Evolutionary conservation across 2,329 filamentous ascomycete species (phyloP).

Genomic region (Botrytis aclada): DNA sequence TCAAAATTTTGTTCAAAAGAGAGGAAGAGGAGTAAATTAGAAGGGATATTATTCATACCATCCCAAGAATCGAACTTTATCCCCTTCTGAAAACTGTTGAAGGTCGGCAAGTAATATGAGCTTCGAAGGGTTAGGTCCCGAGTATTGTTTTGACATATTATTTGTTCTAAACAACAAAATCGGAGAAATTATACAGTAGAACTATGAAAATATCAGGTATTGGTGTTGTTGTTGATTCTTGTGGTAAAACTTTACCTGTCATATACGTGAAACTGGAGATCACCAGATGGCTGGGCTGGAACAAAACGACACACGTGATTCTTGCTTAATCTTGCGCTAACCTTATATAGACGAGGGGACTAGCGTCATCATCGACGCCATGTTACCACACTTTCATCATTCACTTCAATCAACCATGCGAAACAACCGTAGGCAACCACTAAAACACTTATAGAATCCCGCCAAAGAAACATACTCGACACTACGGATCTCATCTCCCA

Average conservation of each 20-base stretch:
- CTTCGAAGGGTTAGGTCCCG: conserved; percentile 34
- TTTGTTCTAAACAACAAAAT: neutral
- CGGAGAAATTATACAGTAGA: neutral
- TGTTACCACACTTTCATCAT: conserved; percentile 28
- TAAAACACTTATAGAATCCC: conserved; percentile 14
- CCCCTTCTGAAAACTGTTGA: conserved; percentile 33
- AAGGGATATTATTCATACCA: conserved; percentile 59
- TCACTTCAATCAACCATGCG: conserved; percentile 20
- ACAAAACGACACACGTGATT: neutral
- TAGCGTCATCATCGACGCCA: conserved; percentile 26
- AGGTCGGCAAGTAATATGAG: conserved; percentile 36
- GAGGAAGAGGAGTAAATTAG: neutral
- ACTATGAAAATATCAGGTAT: neutral
- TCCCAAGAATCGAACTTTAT: conserved; percentile 89
- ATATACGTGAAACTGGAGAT: neutral
- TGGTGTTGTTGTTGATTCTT: neutral
- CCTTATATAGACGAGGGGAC: conserved; percentile 11
- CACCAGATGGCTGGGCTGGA: neutral
- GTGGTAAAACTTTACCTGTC: neutral
- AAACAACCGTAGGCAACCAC: conserved; percentile 25
- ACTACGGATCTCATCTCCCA: neutral
- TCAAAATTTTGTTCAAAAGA: too few relatives aligned
- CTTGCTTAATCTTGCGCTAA: neutral
- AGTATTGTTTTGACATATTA: conserved; percentile 27
- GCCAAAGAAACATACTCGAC: neutral